Evolutionary conservation across 2,329 filamentous ascomycete genomes (phyloP).

Genomic region (Curvularia sp.): DNA sequence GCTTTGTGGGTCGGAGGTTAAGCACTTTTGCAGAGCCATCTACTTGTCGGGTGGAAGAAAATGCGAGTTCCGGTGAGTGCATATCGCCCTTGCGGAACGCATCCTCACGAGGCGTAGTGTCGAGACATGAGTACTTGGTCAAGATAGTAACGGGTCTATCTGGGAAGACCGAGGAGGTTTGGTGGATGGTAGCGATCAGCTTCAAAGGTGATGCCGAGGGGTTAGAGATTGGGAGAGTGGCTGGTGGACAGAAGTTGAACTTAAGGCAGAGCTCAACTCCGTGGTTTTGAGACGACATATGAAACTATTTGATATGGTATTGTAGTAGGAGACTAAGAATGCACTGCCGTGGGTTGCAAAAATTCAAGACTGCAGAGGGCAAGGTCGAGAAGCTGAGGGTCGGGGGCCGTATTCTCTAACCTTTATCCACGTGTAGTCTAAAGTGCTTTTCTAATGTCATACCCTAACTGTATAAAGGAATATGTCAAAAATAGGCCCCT

Average conservation of each 20-base stretch:
- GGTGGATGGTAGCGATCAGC: slow-evolving; percentile 19
- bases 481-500: not conserved
- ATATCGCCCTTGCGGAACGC: slow-evolving; percentile 17
- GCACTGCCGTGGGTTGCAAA: slow-evolving; percentile 4
- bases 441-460: slow-evolving; percentile 2
- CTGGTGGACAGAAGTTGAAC: slow-evolving; percentile 15
- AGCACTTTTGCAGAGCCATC: slow-evolving; percentile 20
- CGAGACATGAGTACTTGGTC: slow-evolving; percentile 22
- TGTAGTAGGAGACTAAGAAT: slow-evolving; percentile 7
- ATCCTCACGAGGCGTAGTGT: slow-evolving; percentile 18
- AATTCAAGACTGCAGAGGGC: slow-evolving; percentile 1
- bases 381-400: not conserved
- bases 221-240: slow-evolving; percentile 18
- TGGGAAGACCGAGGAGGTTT: slow-evolving; percentile 17
- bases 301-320: slow-evolving; percentile 15
- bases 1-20: slow-evolving; percentile 16
- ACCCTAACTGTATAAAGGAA: slow-evolving; percentile 4
- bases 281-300: slow-evolving; percentile 17
- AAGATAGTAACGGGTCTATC: slow-evolving; percentile 19
- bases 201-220: slow-evolving; percentile 18
- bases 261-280: slow-evolving; percentile 18
- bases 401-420: slow-evolving; percentile 1
- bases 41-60: slow-evolving; percentile 15
- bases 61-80: slow-evolving; percentile 16
- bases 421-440: slow-evolving; percentile 5